Evolutionary conservation across 805 yeast species (phyloP).

Genomic region (Metschnikowia cerradonensis): DNA sequence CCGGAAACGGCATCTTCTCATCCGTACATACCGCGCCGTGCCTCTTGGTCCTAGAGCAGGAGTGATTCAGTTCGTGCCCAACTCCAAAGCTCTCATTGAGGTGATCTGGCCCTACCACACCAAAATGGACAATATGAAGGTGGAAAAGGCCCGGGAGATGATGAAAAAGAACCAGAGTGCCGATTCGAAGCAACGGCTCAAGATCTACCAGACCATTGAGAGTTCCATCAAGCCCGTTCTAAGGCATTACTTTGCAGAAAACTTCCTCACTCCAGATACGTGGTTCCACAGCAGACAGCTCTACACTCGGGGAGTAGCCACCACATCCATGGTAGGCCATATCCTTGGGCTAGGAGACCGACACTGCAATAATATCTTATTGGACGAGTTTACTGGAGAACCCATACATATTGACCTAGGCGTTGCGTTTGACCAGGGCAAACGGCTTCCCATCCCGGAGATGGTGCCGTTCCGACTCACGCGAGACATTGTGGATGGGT

Average conservation of each 20-base stretch:
- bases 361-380: constrained; percentile 82
- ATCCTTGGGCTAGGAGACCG: constrained; percentile 92
- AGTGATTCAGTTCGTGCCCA: constrained; percentile 80
- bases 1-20: constrained; percentile 50
- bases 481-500: constrained; percentile 85
- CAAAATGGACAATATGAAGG: constrained; percentile 41
- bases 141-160: constrained; percentile 55
- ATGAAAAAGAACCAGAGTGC: constrained; percentile 59
- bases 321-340: constrained; percentile 82
- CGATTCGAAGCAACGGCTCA: constrained; percentile 40
- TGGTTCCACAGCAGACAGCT: constrained; percentile 69
- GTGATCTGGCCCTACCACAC: constrained; percentile 63
- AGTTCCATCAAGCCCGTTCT: constrained; percentile 60
- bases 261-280: constrained; percentile 58
- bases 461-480: constrained; percentile 91
- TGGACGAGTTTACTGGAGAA: constrained; percentile 82
- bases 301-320: constrained; percentile 77
- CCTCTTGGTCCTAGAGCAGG: constrained; percentile 90
- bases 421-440: constrained; percentile 94
- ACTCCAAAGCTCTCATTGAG: constrained; percentile 69
- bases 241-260: constrained; percentile 63
- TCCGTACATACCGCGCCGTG: constrained; percentile 83
- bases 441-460: constrained; percentile 79
- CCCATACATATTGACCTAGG: constrained; percentile 96
- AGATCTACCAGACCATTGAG: constrained; percentile 45